Evolutionary conservation across 108 stramenopile genomes (phyloP).

Genomic region (Seminavis robusta): DNA sequence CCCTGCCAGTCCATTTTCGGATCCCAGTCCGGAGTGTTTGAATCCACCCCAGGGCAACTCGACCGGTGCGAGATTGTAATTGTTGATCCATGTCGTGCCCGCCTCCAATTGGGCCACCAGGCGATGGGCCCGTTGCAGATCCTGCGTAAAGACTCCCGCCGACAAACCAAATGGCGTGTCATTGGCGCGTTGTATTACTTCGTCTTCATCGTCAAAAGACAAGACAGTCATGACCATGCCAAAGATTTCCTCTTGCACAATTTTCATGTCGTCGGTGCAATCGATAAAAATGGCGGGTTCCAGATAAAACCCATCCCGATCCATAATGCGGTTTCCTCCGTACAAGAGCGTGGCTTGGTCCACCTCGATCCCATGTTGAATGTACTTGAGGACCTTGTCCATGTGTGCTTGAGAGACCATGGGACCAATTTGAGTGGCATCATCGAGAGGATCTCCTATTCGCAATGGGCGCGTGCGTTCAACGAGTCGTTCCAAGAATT

Average conservation of each 20-base stretch:
- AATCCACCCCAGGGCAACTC: conserved; percentile 55
- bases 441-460: conserved; percentile 41
- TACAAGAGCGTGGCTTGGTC: conserved; percentile 36
- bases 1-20: conserved; percentile 51
- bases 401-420: conserved; percentile 38
- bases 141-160: conserved; percentile 63
- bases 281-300: conserved; percentile 50
- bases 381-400: conserved; percentile 38
- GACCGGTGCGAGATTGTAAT: conserved; percentile 49
- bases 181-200: conserved; percentile 72
- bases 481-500: conserved; percentile 34
- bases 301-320: conserved; percentile 43
- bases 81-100: conserved; percentile 69
- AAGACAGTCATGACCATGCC: conserved; percentile 58
- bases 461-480: conserved; percentile 19
- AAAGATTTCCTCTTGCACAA: conserved; percentile 61
- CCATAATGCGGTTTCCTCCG: conserved; percentile 36
- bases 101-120: conserved; percentile 43
- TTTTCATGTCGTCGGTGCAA: conserved; percentile 47
- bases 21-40: conserved; percentile 61
- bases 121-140: conserved; percentile 54
- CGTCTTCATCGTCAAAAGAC: conserved; percentile 54
- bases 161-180: conserved; percentile 72
- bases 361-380: conserved; percentile 25
- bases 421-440: conserved; percentile 46